These are phyloP conservation scores for Crithidia brevicula DNA, from an alignment of 208 protist genomes.

Conservation along the genomic window DNA sequence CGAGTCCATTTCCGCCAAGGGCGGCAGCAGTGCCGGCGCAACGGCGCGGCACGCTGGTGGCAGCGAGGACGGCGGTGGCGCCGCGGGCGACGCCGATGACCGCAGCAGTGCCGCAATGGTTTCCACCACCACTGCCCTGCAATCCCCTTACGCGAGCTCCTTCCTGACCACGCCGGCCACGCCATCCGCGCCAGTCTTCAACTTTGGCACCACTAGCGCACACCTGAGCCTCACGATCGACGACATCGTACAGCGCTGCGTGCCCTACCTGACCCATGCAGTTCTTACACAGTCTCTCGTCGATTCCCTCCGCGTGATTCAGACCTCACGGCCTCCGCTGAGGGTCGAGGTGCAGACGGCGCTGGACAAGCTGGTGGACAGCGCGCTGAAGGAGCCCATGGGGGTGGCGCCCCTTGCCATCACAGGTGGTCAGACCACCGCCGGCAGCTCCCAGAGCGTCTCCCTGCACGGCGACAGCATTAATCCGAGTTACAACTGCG, in stretches of 20 bases:
- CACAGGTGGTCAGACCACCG: background rate
- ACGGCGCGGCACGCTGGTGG: conserved; percentile 4
- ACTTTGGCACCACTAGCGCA: conserved; percentile 8
- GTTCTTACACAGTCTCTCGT: conserved; percentile 72
- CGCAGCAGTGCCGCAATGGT: conserved; percentile 4
- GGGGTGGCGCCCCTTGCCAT: background rate
- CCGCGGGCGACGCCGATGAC: conserved; percentile 12
- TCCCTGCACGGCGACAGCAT: conserved; percentile 12
- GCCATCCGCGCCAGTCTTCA: conserved; percentile 24
- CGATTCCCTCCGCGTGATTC: conserved; percentile 53
- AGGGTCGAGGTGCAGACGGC: conserved; percentile 54
- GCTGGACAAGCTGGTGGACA: conserved; percentile 80
- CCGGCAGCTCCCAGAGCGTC: conserved; percentile 11
- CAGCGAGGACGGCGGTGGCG: conserved; percentile 1
- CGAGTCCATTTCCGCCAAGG: conserved; percentile 5
- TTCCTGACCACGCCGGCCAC: conserved; percentile 26
- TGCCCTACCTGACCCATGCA: conserved; percentile 68
- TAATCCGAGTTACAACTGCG: conserved; percentile 1
- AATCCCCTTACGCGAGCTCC: conserved; percentile 10
- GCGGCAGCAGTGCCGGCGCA: conserved; percentile 1
- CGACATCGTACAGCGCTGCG: conserved; percentile 71
- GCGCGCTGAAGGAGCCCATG: conserved; percentile 57
- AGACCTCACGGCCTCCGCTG: conserved; percentile 54
- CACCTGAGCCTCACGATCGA: conserved; percentile 46
- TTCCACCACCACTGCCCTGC: conserved; percentile 9